Evolutionary conservation across 371 early-diverging fungal genomes (phyloP).

Genomic region (Smittium mucronatum): DNA sequence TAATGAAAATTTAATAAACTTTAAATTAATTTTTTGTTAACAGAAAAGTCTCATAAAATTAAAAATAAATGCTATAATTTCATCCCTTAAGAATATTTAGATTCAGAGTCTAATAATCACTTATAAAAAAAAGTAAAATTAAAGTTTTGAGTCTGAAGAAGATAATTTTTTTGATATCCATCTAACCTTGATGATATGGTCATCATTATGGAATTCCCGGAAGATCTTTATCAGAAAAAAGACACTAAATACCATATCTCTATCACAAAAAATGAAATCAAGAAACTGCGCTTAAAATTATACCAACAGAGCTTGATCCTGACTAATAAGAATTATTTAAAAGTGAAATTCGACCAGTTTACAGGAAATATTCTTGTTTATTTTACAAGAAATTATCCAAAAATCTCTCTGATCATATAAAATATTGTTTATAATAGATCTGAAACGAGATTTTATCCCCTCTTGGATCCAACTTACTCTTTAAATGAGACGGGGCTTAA

Average conservation of each 20-base stretch:
- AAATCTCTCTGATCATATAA: neutral
- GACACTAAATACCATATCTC: neutral
- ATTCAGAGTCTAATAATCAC: neutral
- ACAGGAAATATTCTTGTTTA: neutral
- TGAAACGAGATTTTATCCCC: constrained; percentile 3
- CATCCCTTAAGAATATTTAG: neutral
- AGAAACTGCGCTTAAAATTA: neutral
- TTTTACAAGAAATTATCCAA: neutral
- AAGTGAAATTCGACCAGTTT: neutral
- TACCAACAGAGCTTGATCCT: neutral
- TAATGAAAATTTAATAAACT: neutral
- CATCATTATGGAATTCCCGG: neutral
- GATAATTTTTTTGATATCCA: neutral
- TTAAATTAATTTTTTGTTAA: neutral
- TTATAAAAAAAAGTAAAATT: too few species aligned
- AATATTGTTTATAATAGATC: constrained; percentile 3
- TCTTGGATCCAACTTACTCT: constrained; percentile 9
- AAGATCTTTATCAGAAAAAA: neutral
- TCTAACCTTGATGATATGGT: neutral
- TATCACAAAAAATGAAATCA: neutral
- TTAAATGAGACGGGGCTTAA: constrained; percentile 6
- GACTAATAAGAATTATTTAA: neutral
- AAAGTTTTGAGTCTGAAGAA: neutral
- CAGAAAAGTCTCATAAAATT: too few species aligned
- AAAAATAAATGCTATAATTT: neutral